Conservation (phyloP, 345 rosid genomes). For the Trapa incisa region DNA sequence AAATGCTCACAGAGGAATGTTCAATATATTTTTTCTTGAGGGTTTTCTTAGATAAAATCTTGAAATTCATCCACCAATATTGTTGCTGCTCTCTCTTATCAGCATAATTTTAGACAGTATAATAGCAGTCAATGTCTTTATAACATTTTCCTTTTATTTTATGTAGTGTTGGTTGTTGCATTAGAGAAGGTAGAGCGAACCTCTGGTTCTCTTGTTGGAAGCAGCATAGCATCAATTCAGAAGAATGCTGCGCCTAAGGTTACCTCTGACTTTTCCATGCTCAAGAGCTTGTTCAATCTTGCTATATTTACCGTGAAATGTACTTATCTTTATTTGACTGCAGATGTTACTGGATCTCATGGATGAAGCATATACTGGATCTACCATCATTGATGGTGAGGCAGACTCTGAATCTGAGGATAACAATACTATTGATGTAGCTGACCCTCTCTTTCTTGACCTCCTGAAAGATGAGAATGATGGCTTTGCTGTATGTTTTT, state of each 20-base stretch:
- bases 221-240: slow-evolving; percentile 83
- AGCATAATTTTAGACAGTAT: neutral
- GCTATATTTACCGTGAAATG: neutral
- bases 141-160: slow-evolving; percentile 10
- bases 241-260: slow-evolving; percentile 97
- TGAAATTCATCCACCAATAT: neutral
- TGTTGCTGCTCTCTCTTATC: neutral
- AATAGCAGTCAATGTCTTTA: neutral
- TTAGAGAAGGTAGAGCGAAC: slow-evolving; percentile 81
- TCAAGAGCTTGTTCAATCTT: neutral
- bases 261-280: slow-evolving; percentile 11
- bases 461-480: slow-evolving; percentile 97
- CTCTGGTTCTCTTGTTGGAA: slow-evolving; percentile 81
- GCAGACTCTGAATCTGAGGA: slow-evolving; percentile 94
- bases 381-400: slow-evolving; percentile 81
- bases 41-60: neutral
- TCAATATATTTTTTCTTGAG: neutral
- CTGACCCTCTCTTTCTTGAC: slow-evolving; percentile 88
- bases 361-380: slow-evolving; percentile 99
- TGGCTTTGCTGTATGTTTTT: slow-evolving; percentile 66
- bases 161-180: slow-evolving; percentile 73
- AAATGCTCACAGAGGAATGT: neutral
- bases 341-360: slow-evolving; percentile 96
- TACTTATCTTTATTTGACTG: slow-evolving; percentile 12
- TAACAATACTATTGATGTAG: slow-evolving; percentile 56